Percentiles rank a stretch among this genome's conserved stretches.
These are phyloP conservation scores for Arctium lappa DNA, from an alignment of 129 eudicot species.

Conservation along the genomic window DNA sequence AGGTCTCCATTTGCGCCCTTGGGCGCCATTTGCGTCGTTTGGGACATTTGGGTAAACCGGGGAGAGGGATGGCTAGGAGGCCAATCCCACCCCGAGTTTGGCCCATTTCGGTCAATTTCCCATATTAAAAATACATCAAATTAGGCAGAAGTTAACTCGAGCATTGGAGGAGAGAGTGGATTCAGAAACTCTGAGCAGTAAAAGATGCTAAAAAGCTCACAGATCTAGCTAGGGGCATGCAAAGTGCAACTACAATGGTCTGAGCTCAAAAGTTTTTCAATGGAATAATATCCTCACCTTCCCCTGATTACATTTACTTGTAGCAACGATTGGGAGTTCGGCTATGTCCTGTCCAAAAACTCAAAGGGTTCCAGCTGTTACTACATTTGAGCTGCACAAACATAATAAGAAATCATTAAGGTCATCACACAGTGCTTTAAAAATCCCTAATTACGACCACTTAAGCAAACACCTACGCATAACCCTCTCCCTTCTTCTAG, in stretches of 20 bases:
- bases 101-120: too few relatives aligned
- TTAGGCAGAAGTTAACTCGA: neutral
- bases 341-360: constrained; percentile 81
- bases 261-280: neutral
- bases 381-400: constrained; percentile 72
- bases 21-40: too few relatives aligned
- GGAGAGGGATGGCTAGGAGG: too few relatives aligned
- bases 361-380: constrained; percentile 79
- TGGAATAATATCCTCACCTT: constrained; percentile 47
- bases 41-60: too few relatives aligned
- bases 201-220: neutral
- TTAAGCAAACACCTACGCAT: neutral
- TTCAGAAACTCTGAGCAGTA: neutral
- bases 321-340: constrained; percentile 93
- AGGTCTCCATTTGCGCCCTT: too few relatives aligned
- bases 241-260: neutral
- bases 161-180: neutral
- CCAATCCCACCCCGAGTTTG: too few relatives aligned
- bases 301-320: constrained; percentile 70
- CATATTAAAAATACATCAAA: too few relatives aligned
- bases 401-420: neutral
- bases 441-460: neutral
- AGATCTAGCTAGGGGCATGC: neutral
- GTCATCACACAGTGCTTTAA: neutral
- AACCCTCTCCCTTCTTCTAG: neutral